These are phyloP conservation scores for Antarctomyces pellizariae DNA, from an alignment of 495 filamentous ascomycete species.

Conservation along the genomic window DNA sequence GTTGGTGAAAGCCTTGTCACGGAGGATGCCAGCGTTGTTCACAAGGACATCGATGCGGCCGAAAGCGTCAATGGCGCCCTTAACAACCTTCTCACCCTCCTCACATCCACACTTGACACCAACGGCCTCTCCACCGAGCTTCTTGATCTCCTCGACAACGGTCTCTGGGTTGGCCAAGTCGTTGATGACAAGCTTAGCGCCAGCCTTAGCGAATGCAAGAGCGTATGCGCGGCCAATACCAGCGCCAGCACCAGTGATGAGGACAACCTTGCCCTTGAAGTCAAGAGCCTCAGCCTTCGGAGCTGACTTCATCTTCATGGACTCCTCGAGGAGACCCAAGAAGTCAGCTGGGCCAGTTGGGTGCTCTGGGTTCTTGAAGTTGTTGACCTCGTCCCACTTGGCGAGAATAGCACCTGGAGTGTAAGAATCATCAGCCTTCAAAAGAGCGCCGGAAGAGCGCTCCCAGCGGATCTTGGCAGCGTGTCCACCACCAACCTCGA, in stretches of 20 bases:
- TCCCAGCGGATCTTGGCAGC: constrained; percentile 91
- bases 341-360: constrained; percentile 81
- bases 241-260: constrained; percentile 82
- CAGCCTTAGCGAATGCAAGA: constrained; percentile 72
- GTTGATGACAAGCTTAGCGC: constrained; percentile 84
- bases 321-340: constrained; percentile 65
- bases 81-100: constrained; percentile 81
- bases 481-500: constrained; percentile 84
- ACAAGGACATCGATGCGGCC: constrained; percentile 85
- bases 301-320: constrained; percentile 52
- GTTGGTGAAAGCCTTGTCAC: constrained; percentile 94
- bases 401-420: constrained; percentile 72
- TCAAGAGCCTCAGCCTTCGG: constrained; percentile 54
- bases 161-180: constrained; percentile 84
- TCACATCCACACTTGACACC: constrained; percentile 87
- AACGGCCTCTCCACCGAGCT: constrained; percentile 72
- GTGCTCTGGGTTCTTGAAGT: constrained; percentile 70
- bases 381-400: constrained; percentile 70
- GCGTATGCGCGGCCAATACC: constrained; percentile 87
- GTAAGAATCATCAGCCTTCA: constrained; percentile 72
- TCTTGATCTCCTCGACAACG: constrained; percentile 79
- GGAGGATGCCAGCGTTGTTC: constrained; percentile 94
- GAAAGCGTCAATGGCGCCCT: constrained; percentile 79
- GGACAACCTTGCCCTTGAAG: constrained; percentile 75
- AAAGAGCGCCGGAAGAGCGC: constrained; percentile 69